Percentiles rank a stretch among this genome's conserved stretches.
Evolutionary conservation across 257 asterid genomes (phyloP).

Genomic region (Gynochthodes officinalis): DNA sequence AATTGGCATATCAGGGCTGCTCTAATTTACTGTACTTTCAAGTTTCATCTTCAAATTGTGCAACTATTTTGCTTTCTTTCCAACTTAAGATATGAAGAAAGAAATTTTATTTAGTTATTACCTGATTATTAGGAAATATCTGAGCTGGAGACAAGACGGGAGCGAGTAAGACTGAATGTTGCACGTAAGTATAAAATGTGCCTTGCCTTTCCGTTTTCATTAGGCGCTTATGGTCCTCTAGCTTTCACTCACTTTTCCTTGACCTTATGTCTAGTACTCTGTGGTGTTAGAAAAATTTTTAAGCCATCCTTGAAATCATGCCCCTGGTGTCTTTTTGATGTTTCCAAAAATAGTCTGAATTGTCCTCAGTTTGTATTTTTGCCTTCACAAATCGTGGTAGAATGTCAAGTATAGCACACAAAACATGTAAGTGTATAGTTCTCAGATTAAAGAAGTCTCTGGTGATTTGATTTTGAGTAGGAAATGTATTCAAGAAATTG

Average conservation of each 20-base stretch:
- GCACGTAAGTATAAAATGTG: constrained; percentile 60
- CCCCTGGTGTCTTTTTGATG: background rate
- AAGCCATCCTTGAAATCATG: background rate
- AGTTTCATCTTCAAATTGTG: background rate
- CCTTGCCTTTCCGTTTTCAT: background rate
- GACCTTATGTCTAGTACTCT: background rate
- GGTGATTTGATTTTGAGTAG: background rate
- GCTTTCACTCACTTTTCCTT: background rate
- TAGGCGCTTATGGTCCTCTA: background rate
- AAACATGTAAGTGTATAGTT: background rate
- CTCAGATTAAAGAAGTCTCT: background rate
- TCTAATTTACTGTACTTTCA: background rate
- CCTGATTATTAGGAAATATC: constrained; percentile 73
- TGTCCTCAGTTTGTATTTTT: background rate
- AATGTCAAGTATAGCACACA: background rate
- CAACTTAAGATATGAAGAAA: background rate
- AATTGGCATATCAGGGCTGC: background rate
- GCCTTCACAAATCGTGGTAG: background rate
- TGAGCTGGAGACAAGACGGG: constrained; percentile 88
- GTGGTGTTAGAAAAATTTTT: background rate
- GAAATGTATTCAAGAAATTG: background rate
- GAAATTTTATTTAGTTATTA: background rate
- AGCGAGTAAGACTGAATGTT: constrained; percentile 68
- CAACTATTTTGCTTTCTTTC: background rate
- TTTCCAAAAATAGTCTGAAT: background rate